A percentile compares a stretch with the other conserved stretches of the same genome.
Evolutionary conservation across 148 eudicot species (phyloP).

Genomic region (Arbutus unedo): DNA sequence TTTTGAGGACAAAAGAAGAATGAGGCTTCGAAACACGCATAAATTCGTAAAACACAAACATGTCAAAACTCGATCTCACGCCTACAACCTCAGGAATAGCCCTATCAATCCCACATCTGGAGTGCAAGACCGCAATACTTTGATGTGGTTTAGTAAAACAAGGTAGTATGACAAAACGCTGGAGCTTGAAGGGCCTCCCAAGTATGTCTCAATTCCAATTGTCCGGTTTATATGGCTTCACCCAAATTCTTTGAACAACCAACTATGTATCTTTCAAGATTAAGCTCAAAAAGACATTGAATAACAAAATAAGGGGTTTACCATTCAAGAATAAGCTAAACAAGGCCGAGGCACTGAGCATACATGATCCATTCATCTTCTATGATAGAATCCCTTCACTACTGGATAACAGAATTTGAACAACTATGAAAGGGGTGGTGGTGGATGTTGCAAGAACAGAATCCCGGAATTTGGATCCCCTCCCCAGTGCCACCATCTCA

Average conservation of each 20-base stretch:
- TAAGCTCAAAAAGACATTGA: neutral
- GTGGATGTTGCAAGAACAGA: too few species aligned
- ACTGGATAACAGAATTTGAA: too few species aligned
- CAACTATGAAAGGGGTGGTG: neutral
- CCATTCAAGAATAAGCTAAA: neutral
- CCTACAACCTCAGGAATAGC: neutral
- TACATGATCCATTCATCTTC: neutral
- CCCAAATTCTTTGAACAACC: neutral
- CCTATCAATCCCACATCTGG: neutral
- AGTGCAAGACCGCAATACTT: neutral
- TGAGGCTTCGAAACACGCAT: too few species aligned
- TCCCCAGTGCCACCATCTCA: too few species aligned
- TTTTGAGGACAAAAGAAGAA: neutral
- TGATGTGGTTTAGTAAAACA: neutral
- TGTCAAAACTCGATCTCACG: neutral
- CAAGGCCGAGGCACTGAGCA: neutral
- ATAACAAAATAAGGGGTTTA: neutral
- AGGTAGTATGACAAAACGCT: neutral
- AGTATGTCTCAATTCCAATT: neutral
- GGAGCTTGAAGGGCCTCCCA: neutral
- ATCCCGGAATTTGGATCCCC: too few species aligned
- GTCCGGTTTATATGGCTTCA: neutral
- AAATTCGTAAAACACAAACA: neutral
- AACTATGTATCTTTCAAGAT: too few species aligned
- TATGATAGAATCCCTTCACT: neutral